Conservation (phyloP, 306 rosid species). For the Castanea sativa region DNA sequence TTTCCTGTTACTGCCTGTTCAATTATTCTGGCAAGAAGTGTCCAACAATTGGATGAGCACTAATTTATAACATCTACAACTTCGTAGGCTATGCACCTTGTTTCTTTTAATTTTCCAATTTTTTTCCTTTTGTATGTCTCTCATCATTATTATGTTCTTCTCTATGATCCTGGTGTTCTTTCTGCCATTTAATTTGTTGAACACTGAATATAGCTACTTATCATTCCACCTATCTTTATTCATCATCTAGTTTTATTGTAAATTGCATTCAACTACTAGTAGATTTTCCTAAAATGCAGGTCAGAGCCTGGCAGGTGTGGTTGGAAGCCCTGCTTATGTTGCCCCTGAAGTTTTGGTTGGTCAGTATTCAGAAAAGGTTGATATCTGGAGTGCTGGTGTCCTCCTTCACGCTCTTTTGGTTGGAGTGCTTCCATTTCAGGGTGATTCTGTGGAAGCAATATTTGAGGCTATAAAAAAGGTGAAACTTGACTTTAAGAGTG, state of each 20-base stretch:
- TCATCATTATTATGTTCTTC: too few relatives aligned
- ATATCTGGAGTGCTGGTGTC: constrained; percentile 98
- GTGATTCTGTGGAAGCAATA: constrained; percentile 80
- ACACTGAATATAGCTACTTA: neutral
- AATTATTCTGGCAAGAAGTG: neutral
- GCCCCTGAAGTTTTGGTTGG: constrained; percentile 93
- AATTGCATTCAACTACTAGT: neutral
- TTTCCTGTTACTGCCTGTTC: neutral
- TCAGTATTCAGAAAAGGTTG: constrained; percentile 83
- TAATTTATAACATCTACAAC: neutral
- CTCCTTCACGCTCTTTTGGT: constrained; percentile 81
- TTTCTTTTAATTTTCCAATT: neutral
- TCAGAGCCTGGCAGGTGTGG: constrained; percentile 86
- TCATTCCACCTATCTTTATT: neutral
- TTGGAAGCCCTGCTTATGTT: constrained; percentile 99
- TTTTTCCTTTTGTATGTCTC: neutral
- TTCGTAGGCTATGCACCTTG: neutral
- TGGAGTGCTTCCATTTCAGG: constrained; percentile 87
- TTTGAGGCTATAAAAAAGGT: constrained; percentile 83
- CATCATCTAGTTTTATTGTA: neutral
- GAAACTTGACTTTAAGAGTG: constrained; percentile 69
- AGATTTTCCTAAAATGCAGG: constrained; percentile 43
- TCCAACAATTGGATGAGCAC: neutral
- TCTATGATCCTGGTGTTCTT: neutral
- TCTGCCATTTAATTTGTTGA: neutral